Percentiles rank a stretch among this genome's conserved stretches.
Conservation (phyloP, 768 basidiomycete species). For the Dendrothele bispora region DNA sequence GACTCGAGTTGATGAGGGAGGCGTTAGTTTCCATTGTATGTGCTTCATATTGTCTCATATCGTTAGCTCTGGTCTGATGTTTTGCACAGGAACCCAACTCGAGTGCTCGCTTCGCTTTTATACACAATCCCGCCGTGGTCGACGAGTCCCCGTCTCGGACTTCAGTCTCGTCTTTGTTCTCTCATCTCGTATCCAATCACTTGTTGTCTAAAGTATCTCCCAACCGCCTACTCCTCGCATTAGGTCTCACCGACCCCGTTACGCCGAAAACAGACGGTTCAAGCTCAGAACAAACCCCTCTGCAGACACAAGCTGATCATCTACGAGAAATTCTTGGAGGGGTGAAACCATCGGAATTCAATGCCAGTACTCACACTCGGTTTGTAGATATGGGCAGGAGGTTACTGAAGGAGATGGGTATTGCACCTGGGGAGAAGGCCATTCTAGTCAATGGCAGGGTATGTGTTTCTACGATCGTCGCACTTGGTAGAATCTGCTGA, state of each 20-base stretch:
- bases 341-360: conserved; percentile 31
- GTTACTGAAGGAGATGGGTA: conserved; percentile 53
- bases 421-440: conserved; percentile 60
- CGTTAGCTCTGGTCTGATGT: conserved; percentile 6
- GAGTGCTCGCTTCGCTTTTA: conserved; percentile 65
- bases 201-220: conserved; percentile 40
- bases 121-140: conserved; percentile 61
- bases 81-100: conserved; percentile 40
- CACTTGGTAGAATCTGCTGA: conserved; percentile 6
- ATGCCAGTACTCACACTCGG: conserved; percentile 32
- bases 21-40: conserved; percentile 66
- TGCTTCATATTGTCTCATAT: conserved; percentile 5
- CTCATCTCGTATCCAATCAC: conserved; percentile 45
- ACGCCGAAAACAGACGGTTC: conserved; percentile 10
- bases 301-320: conserved; percentile 25
- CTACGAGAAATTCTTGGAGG: conserved; percentile 35
- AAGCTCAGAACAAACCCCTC: conserved; percentile 39
- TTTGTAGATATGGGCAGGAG: conserved; percentile 47
- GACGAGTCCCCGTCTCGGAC: conserved; percentile 17
- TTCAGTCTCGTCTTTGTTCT: conserved; percentile 45
- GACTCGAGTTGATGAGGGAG: conserved; percentile 59
- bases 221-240: conserved; percentile 35
- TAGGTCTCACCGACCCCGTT: conserved; percentile 27
- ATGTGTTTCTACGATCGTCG: conserved; percentile 25
- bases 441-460: conserved; percentile 86